These are phyloP conservation scores for Hanseniaspora meyeri DNA, from an alignment of 805 yeast genomes.

Conservation along the genomic window DNA sequence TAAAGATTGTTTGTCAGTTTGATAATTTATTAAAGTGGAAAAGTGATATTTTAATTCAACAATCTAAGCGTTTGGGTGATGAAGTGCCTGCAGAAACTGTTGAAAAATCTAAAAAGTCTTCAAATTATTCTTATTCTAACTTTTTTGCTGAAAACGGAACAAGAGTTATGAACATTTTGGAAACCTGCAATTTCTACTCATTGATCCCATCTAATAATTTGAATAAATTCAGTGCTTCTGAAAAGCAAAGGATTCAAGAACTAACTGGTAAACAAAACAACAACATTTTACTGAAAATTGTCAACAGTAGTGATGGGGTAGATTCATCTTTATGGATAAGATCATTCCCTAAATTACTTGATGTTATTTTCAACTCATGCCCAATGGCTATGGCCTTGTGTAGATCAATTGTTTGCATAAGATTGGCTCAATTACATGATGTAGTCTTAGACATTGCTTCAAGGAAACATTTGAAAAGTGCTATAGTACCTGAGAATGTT, in stretches of 20 bases:
- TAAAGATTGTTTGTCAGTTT: conserved; percentile 71
- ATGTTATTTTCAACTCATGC: conserved; percentile 60
- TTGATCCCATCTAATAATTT: conserved; percentile 41
- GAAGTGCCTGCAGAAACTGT: neutral
- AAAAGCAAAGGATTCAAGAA: conserved; percentile 56
- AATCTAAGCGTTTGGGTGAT: neutral
- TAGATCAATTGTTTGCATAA: conserved; percentile 76
- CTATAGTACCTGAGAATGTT: conserved; percentile 53
- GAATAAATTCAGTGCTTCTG: conserved; percentile 54
- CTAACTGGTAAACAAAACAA: conserved; percentile 45
- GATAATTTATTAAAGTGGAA: conserved; percentile 66
- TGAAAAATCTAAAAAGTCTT: conserved; percentile 28
- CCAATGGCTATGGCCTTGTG: conserved; percentile 92
- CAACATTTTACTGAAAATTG: conserved; percentile 60
- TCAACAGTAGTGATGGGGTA: conserved; percentile 86
- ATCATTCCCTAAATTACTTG: conserved; percentile 63
- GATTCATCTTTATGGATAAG: conserved; percentile 96
- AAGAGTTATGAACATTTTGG: conserved; percentile 63
- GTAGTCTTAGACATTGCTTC: conserved; percentile 46
- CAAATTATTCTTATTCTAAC: conserved; percentile 44
- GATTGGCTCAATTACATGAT: conserved; percentile 77
- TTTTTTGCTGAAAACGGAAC: conserved; percentile 72
- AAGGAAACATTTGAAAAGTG: conserved; percentile 16
- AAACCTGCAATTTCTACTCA: conserved; percentile 53
- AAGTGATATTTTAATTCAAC: conserved; percentile 19